phyloP scores from a whole-genome alignment of 495 filamentous ascomycete species.

The Tuber calosporum region DNA sequence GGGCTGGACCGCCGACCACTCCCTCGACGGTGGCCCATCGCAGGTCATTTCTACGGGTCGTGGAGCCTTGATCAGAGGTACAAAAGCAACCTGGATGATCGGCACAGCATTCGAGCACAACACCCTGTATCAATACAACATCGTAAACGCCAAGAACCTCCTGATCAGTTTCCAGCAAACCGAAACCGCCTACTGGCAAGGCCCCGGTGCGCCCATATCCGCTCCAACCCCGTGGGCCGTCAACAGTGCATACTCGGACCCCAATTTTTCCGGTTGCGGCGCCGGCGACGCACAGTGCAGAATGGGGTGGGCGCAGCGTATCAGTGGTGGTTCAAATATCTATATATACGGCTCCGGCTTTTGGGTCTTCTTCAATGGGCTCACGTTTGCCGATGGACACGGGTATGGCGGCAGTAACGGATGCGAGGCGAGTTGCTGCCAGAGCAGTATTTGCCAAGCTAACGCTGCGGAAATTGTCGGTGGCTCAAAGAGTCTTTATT shows the following conservation, averaged over 20 bases:
- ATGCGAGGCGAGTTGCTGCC: slow-evolving; percentile 44
- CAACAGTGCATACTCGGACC: slow-evolving; percentile 50
- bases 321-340: slow-evolving; percentile 54
- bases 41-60: slow-evolving; percentile 64
- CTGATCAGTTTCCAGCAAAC: slow-evolving; percentile 74
- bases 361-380: slow-evolving; percentile 64
- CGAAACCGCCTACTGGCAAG: slow-evolving; percentile 58
- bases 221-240: slow-evolving; percentile 40
- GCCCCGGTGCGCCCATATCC: slow-evolving; percentile 37
- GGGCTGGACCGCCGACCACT: slow-evolving; percentile 54
- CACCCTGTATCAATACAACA: slow-evolving; percentile 73
- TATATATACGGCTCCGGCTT: slow-evolving; percentile 63
- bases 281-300: slow-evolving; percentile 49
- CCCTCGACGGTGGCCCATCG: slow-evolving; percentile 51
- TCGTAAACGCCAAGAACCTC: slow-evolving; percentile 60
- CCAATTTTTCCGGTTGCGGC: slow-evolving; percentile 50
- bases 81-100: slow-evolving; percentile 53
- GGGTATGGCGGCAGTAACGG: slow-evolving; percentile 30
- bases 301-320: slow-evolving; percentile 59
- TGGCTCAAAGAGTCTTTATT: slow-evolving; percentile 25
- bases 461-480: slow-evolving; percentile 18
- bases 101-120: slow-evolving; percentile 74
- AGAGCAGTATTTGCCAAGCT: slow-evolving; percentile 14
- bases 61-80: slow-evolving; percentile 56
- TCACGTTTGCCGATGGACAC: slow-evolving; percentile 22